Conservation (phyloP, 768 basidiomycete genomes). For the Aureoboletus auriporus region DNA sequence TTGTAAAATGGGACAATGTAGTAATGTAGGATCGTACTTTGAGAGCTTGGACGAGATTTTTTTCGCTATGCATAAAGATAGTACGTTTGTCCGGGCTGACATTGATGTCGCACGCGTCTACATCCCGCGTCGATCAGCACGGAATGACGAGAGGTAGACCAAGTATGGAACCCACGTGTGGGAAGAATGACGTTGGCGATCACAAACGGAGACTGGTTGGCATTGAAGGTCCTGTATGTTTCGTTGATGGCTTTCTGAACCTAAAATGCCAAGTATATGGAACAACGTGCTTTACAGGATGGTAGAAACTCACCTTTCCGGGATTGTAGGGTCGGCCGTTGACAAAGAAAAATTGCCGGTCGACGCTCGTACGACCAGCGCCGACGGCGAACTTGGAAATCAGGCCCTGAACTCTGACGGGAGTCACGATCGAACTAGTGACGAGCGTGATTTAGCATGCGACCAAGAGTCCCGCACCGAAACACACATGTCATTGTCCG, state of each 20-base stretch:
- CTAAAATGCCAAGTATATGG: background rate
- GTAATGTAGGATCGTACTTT: conserved; percentile 46
- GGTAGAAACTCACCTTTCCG: background rate
- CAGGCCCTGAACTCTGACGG: conserved; percentile 66
- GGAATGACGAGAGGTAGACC: background rate
- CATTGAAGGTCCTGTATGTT: conserved; percentile 1
- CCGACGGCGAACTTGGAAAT: conserved; percentile 80
- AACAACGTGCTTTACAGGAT: background rate
- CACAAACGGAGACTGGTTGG: conserved; percentile 47
- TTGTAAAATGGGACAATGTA: background rate
- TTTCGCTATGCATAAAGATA: conserved; percentile 86
- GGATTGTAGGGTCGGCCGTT: conserved; percentile 79
- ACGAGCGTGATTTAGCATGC: background rate
- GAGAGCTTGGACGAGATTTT: conserved; percentile 68
- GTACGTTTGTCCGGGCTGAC: conserved; percentile 97
- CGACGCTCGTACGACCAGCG: conserved; percentile 71
- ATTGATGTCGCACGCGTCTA: conserved; percentile 87
- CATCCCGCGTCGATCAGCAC: background rate
- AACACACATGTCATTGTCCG: conserved; percentile 21
- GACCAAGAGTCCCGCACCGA: background rate
- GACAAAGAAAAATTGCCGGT: conserved; percentile 90
- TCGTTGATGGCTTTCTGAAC: conserved; percentile 7
- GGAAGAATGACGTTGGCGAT: conserved; percentile 47
- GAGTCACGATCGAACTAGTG: conserved; percentile 23
- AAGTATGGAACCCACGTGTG: conserved; percentile 46